Evolutionary conservation across 805 yeast genomes (phyloP).

Genomic region (Pichia nanzhaoensis): DNA sequence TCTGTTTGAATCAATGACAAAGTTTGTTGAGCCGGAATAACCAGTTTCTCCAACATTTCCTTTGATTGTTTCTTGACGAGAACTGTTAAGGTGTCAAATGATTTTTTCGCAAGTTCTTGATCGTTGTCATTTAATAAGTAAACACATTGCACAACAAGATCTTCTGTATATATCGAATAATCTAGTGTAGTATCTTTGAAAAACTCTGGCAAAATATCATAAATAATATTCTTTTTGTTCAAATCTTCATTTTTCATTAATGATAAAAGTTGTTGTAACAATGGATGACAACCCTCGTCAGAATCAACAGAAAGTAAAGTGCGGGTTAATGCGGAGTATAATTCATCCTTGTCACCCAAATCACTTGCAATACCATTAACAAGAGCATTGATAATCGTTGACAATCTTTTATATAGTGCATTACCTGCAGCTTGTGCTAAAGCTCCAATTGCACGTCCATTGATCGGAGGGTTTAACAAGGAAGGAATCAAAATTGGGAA

Average conservation of each 20-base stretch:
- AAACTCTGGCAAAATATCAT: constrained; percentile 63
- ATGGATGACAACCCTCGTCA: constrained; percentile 75
- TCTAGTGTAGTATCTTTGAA: constrained; percentile 62
- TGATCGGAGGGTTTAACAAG: constrained; percentile 73
- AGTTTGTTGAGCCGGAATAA: constrained; percentile 74
- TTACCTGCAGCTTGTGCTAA: constrained; percentile 87
- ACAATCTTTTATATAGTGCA: constrained; percentile 66
- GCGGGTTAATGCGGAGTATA: constrained; percentile 53
- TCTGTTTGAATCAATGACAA: constrained; percentile 55
- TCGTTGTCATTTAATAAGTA: constrained; percentile 67
- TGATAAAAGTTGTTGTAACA: constrained; percentile 72
- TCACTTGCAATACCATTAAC: constrained; percentile 49
- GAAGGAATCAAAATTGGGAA: constrained; percentile 93
- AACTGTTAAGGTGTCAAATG: constrained; percentile 57
- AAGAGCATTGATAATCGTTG: constrained; percentile 66
- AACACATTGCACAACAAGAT: constrained; percentile 66
- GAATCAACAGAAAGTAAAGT: constrained; percentile 68
- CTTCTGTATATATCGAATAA: constrained; percentile 65
- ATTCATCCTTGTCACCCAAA: constrained; percentile 31
- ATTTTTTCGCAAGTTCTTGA: constrained; percentile 52
- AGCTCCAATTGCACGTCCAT: constrained; percentile 82
- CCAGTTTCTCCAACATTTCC: constrained; percentile 67
- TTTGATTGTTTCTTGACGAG: constrained; percentile 69
- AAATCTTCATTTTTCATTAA: constrained; percentile 72
- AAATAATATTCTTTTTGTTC: constrained; percentile 54